Percentiles rank a stretch among this genome's conserved stretches.
Conservation (phyloP, 164 flowering plant species). For the Magnolia changhungtana region DNA sequence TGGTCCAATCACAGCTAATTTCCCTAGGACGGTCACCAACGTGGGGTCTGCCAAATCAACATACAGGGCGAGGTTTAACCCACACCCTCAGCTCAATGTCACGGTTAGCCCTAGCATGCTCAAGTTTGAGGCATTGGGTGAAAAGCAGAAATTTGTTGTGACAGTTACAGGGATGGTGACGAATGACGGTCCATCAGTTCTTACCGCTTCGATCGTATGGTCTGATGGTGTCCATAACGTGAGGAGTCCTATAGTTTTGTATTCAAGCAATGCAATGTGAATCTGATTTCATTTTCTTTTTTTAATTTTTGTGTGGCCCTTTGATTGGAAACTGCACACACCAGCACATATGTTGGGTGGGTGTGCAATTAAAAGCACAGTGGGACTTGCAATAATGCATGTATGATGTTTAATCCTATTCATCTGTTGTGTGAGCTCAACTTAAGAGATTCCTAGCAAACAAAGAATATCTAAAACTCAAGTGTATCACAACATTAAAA, state of each 20-base stretch:
- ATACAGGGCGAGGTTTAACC: conserved; percentile 29
- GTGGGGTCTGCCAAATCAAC: conserved; percentile 49
- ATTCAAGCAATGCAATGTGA: not conserved
- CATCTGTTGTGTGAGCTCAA: no score
- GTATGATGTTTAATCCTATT: no score
- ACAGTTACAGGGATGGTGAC: conserved; percentile 17
- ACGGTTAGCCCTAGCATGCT: conserved; percentile 32
- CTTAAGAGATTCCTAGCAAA: no score
- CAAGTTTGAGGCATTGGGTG: conserved; percentile 33
- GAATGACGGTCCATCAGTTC: not conserved
- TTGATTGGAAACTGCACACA: no score
- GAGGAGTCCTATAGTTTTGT: conserved; percentile 56
- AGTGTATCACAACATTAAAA: no score
- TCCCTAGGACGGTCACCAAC: conserved; percentile 56
- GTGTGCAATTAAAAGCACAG: no score
- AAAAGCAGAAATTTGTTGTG: conserved; percentile 38
- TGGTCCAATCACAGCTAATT: conserved; percentile 19
- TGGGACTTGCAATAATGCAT: no score
- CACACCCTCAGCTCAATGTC: conserved; percentile 29
- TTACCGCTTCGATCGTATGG: conserved; percentile 49
- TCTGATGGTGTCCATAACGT: conserved; percentile 53
- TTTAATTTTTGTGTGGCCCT: no score
- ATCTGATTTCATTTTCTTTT: no score
- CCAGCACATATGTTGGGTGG: no score
- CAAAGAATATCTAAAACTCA: no score